Evolutionary conservation across 768 basidiomycete genomes (phyloP).

Genomic region (Rhodotorula diobovata): DNA sequence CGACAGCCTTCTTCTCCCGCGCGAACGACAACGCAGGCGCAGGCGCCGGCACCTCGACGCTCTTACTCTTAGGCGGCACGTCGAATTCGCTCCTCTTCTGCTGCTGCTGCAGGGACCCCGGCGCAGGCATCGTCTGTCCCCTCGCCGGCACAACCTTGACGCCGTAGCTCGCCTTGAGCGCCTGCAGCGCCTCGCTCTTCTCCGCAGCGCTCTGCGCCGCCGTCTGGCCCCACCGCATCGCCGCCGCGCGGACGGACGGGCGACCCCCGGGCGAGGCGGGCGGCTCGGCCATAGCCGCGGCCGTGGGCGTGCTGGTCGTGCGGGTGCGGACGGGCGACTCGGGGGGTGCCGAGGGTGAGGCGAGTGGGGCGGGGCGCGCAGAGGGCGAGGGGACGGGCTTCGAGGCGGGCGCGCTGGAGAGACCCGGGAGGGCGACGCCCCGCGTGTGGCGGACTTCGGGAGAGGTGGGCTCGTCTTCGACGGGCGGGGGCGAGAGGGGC

Average conservation of each 20-base stretch:
- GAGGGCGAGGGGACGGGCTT: neutral
- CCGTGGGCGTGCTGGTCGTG: neutral
- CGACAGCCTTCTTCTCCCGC: too few species aligned
- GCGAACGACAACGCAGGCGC: neutral
- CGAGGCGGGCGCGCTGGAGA: neutral
- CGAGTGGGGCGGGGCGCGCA: neutral
- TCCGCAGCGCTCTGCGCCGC: neutral
- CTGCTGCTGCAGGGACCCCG: neutral
- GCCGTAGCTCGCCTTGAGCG: constrained; percentile 32
- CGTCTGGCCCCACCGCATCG: constrained; percentile 21
- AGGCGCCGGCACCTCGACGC: neutral
- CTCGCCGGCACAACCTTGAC: constrained; percentile 7
- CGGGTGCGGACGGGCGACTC: neutral
- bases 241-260: constrained; percentile 10
- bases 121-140: neutral
- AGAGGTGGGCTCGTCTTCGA: neutral
- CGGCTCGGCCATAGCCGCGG: neutral
- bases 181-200: constrained; percentile 16
- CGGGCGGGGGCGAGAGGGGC: neutral
- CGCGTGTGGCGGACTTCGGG: constrained; percentile 2
- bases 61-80: neutral
- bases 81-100: neutral
- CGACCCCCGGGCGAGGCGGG: neutral
- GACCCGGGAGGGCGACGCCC: constrained; percentile 34
- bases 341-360: neutral